Percentiles rank a stretch among this genome's conserved stretches.
Evolutionary conservation across 192 early-diverging fungal species (phyloP).

Genomic region (Coemansia sp.): DNA sequence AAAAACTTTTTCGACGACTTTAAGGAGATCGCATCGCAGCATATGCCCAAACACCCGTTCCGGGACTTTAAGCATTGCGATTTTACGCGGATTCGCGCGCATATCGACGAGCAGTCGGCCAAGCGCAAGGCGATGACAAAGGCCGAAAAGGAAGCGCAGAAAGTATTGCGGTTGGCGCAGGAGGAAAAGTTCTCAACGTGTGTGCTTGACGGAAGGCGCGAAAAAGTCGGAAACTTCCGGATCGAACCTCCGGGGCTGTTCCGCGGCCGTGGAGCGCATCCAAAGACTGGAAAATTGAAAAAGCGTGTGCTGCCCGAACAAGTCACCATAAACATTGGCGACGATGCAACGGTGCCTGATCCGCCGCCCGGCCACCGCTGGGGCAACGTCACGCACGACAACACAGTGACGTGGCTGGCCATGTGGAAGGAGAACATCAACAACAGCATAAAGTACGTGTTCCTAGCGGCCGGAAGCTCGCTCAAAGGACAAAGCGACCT

Average conservation of each 20-base stretch:
- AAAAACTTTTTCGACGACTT: constrained; percentile 95
- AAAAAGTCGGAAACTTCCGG: constrained; percentile 96
- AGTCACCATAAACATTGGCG: constrained; percentile 89
- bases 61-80: constrained; percentile 82
- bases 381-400: constrained; percentile 83
- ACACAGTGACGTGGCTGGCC: constrained; percentile 93
- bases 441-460: constrained; percentile 89
- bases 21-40: constrained; percentile 61
- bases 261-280: constrained; percentile 95
- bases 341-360: constrained; percentile 71
- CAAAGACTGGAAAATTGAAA: constrained; percentile 91
- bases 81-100: constrained; percentile 80
- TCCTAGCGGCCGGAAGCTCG: constrained; percentile 88
- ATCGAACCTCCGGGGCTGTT: constrained; percentile 97
- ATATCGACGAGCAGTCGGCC: constrained; percentile 75
- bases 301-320: constrained; percentile 86
- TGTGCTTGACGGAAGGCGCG: constrained; percentile 82
- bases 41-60: constrained; percentile 65
- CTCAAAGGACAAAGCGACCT: constrained; percentile 94
- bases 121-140: constrained; percentile 82
- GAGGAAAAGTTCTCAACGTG: constrained; percentile 80
- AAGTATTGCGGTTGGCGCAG: constrained; percentile 65
- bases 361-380: constrained; percentile 89
- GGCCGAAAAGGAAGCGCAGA: constrained; percentile 81
- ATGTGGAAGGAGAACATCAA: constrained; percentile 99